phyloP scores from a whole-genome alignment of 441 rosid species.

The Capsella rubella region DNA sequence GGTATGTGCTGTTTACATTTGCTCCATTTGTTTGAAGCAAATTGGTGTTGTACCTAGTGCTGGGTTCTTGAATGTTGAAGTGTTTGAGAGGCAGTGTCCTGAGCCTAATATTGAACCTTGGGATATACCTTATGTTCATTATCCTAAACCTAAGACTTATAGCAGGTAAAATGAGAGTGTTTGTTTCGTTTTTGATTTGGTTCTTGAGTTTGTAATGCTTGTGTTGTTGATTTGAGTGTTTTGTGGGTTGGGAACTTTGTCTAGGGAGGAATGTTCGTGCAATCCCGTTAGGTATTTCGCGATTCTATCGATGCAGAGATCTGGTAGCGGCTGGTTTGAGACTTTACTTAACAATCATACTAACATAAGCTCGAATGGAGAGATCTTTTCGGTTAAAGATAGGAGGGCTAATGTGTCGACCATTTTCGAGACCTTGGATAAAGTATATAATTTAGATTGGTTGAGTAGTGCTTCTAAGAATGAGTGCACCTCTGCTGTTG shows the following conservation, averaged over 20 bases:
- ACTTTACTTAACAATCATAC: constrained; percentile 90
- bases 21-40: constrained; percentile 71
- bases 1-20: constrained; percentile 74
- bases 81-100: constrained; percentile 65
- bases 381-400: constrained; percentile 85
- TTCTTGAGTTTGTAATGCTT: constrained; percentile 17
- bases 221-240: constrained; percentile 34
- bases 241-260: constrained; percentile 33
- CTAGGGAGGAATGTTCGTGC: constrained; percentile 89
- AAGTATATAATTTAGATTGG: constrained; percentile 88
- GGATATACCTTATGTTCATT: constrained; percentile 94
- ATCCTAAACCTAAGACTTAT: constrained; percentile 77
- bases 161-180: constrained; percentile 58
- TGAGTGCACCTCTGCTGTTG: constrained; percentile 95
- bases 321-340: constrained; percentile 99
- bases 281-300: constrained; percentile 96
- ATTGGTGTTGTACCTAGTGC: constrained; percentile 51
- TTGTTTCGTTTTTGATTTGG: constrained; percentile 10
- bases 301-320: constrained; percentile 97
- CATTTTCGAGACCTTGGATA: constrained; percentile 81
- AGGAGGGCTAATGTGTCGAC: constrained; percentile 80
- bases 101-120: constrained; percentile 82
- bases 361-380: constrained; percentile 96
- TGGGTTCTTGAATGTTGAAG: constrained; percentile 55
- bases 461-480: constrained; percentile 93